Conservation (phyloP, 1,139 yeast genomes). For the Taphrina wiesneri region DNA sequence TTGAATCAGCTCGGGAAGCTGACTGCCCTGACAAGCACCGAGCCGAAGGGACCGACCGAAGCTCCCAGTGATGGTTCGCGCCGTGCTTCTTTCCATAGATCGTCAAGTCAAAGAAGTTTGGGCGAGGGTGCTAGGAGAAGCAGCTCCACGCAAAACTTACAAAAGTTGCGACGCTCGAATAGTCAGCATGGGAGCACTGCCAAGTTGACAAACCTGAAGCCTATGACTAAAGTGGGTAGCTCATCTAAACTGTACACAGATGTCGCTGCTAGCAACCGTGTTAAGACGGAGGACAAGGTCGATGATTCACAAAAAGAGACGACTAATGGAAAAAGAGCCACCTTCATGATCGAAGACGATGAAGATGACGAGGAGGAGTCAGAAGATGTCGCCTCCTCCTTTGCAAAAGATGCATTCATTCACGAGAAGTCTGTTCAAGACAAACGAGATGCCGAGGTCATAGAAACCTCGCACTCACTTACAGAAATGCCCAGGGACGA, state of each 20-base stretch:
- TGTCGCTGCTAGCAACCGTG: not conserved
- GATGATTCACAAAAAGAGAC: not conserved
- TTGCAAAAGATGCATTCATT: constrained; percentile 7
- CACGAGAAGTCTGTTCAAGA: not conserved
- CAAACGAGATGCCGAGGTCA: not conserved
- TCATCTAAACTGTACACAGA: not conserved
- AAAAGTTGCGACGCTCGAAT: constrained; percentile 6
- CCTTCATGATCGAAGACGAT: constrained; percentile 22
- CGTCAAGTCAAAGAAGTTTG: constrained; percentile 27
- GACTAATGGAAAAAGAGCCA: not conserved
- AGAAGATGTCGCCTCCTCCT: constrained; percentile 13
- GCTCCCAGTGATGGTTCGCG: not conserved
- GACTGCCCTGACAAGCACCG: constrained; percentile 21
- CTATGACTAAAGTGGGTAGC: not conserved
- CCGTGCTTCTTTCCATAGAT: not conserved
- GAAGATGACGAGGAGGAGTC: constrained; percentile 16
- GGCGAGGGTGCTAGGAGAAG: not conserved
- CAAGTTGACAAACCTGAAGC: not conserved
- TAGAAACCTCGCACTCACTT: not conserved
- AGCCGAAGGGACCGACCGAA: not conserved
- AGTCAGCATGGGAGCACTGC: constrained; percentile 23
- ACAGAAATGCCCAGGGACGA: too few relatives aligned
- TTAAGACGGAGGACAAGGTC: not conserved
- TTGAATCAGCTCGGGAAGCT: constrained; percentile 29
- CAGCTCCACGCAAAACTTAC: constrained; percentile 14